phyloP scores from a whole-genome alignment of 2,329 filamentous ascomycete species.

The Biscogniauxia marginata region DNA sequence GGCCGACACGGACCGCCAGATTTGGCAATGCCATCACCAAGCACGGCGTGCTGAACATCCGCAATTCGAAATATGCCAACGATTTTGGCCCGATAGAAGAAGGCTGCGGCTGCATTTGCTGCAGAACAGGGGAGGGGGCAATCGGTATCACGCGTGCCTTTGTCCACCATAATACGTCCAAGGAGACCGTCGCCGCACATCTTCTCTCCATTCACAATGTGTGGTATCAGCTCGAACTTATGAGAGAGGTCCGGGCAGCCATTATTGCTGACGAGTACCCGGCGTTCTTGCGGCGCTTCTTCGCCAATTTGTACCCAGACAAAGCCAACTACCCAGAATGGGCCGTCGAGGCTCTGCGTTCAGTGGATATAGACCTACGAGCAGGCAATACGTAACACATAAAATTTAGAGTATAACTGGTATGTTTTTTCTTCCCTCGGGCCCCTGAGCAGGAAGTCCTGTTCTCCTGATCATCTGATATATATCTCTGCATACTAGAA shows the following conservation, averaged over 20 bases:
- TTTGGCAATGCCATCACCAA: conserved; percentile 93
- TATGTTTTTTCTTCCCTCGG: not conserved
- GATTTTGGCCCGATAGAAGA: conserved; percentile 85
- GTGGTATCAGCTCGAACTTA: conserved; percentile 83
- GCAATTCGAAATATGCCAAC: conserved; percentile 69
- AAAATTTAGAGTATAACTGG: not conserved
- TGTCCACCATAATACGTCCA: conserved; percentile 85
- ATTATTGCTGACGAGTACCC: conserved; percentile 82
- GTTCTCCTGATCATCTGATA: not conserved
- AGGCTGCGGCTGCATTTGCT: conserved; percentile 78
- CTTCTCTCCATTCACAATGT: conserved; percentile 93
- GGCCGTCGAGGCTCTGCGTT: conserved; percentile 76
- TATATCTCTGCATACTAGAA: not conserved
- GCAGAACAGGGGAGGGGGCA: conserved; percentile 64
- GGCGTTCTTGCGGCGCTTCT: conserved; percentile 74
- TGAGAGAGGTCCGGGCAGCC: conserved; percentile 71
- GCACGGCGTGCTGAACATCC: conserved; percentile 78
- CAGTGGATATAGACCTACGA: conserved; percentile 77
- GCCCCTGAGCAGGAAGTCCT: not conserved
- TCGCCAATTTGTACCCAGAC: conserved; percentile 67
- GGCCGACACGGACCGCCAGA: conserved; percentile 92
- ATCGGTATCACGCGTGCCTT: conserved; percentile 85
- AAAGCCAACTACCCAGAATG: conserved; percentile 72
- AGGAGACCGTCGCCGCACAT: conserved; percentile 89
- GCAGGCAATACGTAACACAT: conserved; percentile 20